Evolutionary conservation across 2,329 filamentous ascomycete genomes (phyloP).

Genomic region (Fusarium setosum): DNA sequence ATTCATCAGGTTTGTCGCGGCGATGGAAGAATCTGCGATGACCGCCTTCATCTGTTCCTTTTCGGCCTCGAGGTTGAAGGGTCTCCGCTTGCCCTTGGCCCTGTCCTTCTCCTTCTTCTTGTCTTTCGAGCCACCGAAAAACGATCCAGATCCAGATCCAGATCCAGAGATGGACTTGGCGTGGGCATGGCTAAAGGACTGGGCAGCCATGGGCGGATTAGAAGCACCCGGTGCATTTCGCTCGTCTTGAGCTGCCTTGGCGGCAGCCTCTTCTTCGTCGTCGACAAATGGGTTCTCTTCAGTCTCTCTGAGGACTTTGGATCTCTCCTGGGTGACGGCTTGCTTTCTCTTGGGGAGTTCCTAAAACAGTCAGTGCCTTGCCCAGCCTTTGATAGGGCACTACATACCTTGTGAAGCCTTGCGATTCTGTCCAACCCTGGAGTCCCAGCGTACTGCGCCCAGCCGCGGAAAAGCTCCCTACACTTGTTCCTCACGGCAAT

Average conservation of each 20-base stretch:
- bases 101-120: slow-evolving; percentile 68
- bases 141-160: slow-evolving; percentile 47
- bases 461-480: slow-evolving; percentile 85
- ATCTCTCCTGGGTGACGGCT: slow-evolving; percentile 79
- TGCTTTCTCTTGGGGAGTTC: slow-evolving; percentile 76
- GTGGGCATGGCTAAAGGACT: slow-evolving; percentile 31
- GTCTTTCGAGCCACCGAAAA: slow-evolving; percentile 58
- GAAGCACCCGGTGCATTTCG: slow-evolving; percentile 36
- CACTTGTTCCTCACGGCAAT: slow-evolving; percentile 89
- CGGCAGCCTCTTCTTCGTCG: slow-evolving; percentile 67
- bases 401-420: slow-evolving; percentile 74
- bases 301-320: slow-evolving; percentile 85
- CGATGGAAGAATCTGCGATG: slow-evolving; percentile 91
- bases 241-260: slow-evolving; percentile 44
- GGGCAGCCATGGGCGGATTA: slow-evolving; percentile 20
- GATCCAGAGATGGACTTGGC: slow-evolving; percentile 53
- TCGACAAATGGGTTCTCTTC: slow-evolving; percentile 78
- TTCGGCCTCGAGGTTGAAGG: slow-evolving; percentile 88
- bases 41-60: slow-evolving; percentile 86
- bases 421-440: slow-evolving; percentile 84
- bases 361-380: slow-evolving; percentile 47
- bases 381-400: neutral
- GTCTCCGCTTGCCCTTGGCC: slow-evolving; percentile 68
- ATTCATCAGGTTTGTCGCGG: slow-evolving; percentile 91
- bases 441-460: slow-evolving; percentile 87